Evolutionary conservation across 139 green algal genomes (phyloP).

Genomic region (Tetradesmus lagerheimii): DNA sequence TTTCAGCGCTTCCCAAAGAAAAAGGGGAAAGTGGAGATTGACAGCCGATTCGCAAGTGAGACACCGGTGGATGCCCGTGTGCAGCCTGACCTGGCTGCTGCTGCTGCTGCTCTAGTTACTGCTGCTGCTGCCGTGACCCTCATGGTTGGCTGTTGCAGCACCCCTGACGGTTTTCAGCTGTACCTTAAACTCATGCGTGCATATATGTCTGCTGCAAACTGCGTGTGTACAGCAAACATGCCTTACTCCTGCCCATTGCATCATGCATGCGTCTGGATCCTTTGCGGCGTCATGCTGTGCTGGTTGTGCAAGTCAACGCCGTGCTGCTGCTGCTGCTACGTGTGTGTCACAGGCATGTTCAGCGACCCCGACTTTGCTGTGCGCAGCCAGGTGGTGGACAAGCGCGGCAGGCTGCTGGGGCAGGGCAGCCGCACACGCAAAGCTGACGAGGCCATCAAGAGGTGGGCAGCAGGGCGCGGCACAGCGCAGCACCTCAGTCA

Average conservation of each 20-base stretch:
- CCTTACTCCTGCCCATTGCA: too few species aligned
- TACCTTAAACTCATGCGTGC: too few species aligned
- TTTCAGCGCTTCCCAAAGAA: conserved; percentile 86
- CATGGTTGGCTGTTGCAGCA: background rate
- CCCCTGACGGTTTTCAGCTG: background rate
- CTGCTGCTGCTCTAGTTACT: background rate
- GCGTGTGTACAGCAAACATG: too few species aligned
- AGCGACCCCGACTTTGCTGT: conserved; percentile 79
- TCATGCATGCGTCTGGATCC: background rate
- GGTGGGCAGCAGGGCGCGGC: background rate
- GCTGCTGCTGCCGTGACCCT: background rate
- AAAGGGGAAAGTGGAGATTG: conserved; percentile 85
- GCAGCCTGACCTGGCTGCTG: background rate
- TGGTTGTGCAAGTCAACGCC: background rate
- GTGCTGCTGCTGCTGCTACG: background rate
- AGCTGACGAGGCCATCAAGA: conserved; percentile 31
- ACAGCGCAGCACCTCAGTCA: background rate
- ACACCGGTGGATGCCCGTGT: background rate
- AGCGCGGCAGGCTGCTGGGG: conserved; percentile 85
- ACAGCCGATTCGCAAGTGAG: conserved; percentile 87
- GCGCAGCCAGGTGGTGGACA: conserved; percentile 70
- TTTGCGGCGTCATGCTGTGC: background rate
- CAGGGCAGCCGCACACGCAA: background rate
- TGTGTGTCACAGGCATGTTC: conserved; percentile 80
- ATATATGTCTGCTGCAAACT: too few species aligned